Evolutionary conservation across 495 filamentous ascomycete genomes (phyloP).

Genomic region (Hypoxylon crocopeplum): DNA sequence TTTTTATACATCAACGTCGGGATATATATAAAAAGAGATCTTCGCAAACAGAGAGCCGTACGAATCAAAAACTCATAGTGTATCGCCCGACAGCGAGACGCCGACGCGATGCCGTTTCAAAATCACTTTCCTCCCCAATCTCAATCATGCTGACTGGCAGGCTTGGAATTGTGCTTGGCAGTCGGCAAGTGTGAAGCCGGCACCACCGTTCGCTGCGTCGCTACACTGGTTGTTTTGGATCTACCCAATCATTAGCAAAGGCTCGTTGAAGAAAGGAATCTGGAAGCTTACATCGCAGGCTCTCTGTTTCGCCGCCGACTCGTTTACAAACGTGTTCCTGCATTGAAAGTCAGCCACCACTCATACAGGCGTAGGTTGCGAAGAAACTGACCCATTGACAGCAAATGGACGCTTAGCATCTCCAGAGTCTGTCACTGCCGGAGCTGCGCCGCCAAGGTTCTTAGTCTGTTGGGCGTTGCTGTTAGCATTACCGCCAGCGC

Average conservation of each 20-base stretch:
- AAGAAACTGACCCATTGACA: constrained; percentile 48
- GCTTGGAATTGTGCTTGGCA: constrained; percentile 51
- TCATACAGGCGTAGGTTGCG: neutral
- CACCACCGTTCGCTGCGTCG: constrained; percentile 51
- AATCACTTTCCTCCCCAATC: constrained; percentile 1
- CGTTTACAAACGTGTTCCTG: constrained; percentile 55
- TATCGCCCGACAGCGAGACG: constrained; percentile 9
- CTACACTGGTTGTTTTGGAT: constrained; percentile 61
- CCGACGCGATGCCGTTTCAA: constrained; percentile 14
- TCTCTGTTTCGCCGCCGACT: constrained; percentile 49
- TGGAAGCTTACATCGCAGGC: constrained; percentile 30
- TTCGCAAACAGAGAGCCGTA: constrained; percentile 23
- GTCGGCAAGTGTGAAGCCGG: constrained; percentile 44
- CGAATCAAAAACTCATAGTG: constrained; percentile 26
- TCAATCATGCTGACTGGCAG: constrained; percentile 24
- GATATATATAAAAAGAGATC: neutral
- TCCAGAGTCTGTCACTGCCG: constrained; percentile 47
- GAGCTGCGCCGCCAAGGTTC: constrained; percentile 45
- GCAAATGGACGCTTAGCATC: constrained; percentile 54
- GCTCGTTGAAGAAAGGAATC: neutral
- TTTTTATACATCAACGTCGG: constrained; percentile 17
- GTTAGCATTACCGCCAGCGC: constrained; percentile 38
- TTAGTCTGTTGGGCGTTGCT: constrained; percentile 35
- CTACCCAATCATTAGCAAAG: constrained; percentile 35
- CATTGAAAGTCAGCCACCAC: constrained; percentile 8